Base-by-base conservation (phyloP, 164 flowering plant genomes). In the Liriodendron chinense region DNA sequence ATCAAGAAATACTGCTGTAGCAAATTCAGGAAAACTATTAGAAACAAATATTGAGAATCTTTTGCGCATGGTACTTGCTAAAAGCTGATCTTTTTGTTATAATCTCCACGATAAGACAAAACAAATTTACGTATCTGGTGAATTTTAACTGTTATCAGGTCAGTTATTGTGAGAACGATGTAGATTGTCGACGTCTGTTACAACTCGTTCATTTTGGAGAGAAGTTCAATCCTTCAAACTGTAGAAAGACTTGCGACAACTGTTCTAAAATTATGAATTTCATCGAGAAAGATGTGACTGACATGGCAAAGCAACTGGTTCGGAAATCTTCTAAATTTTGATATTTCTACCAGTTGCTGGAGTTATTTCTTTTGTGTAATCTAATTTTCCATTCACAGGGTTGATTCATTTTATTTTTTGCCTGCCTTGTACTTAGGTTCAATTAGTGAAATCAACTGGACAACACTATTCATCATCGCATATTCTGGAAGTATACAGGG, bases 191-290 rank as follows among this genome's bases (percentile, higher is more conserved):
- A 66, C 96, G 98, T 73, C 85, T 90, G 62, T 81, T 92, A 57
- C 99, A 96, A 74, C 96, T 96, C 59, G 73, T 87, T 80, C 99
- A 96, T 80, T 92, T 96, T 85, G 99, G 97, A 48, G 98, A 96
- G 76, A 96, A 89, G 69, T 93, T 96, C 85, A 90, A 92, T 81
- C 77, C 90, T 74, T 68, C 80, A 47, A 84, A 82, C 72, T 96
- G 98, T 80, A 28, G 76, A 28, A 90, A 85, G 76, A 96, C 99
- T 47, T 96, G 99, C 78, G 97, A 94, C 68, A 94, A 91, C 88
- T 94, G 98, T 76, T 84, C 84, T 75, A 90, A 83, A 83, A 69
- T 70, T 56, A 82, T 78, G 82, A 87, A 47, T 80, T 87, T 78
- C 75, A 68, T 88, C 72, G 92, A 91, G 84, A 96, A 90, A 84